These are phyloP conservation scores for Backusella circina DNA, from an alignment of 192 early-diverging fungal genomes.

Conservation along the genomic window DNA sequence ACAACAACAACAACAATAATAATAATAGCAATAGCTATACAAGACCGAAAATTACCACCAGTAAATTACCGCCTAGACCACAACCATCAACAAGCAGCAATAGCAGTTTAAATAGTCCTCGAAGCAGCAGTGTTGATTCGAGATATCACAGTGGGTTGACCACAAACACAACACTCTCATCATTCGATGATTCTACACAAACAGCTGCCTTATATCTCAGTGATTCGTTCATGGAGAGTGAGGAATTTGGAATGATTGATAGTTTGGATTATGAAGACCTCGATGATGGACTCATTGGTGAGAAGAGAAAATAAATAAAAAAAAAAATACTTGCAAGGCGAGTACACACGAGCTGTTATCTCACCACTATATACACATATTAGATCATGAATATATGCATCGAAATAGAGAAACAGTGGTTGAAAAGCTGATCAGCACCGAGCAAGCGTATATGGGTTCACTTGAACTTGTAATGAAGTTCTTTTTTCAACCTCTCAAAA, in stretches of 20 bases:
- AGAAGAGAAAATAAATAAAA: background rate
- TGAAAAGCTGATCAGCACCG: conserved; percentile 9
- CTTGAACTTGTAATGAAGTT: conserved; percentile 12
- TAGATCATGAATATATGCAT: conserved; percentile 21
- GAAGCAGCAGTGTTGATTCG: background rate
- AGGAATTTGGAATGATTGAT: conserved; percentile 23
- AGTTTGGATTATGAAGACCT: conserved; percentile 22
- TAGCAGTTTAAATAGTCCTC: background rate
- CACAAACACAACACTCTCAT: background rate
- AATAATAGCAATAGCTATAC: background rate
- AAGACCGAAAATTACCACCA: background rate
- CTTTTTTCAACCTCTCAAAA: conserved; percentile 21
- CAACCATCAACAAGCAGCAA: background rate
- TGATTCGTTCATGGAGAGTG: background rate
- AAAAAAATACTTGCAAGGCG: background rate
- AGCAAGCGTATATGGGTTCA: conserved; percentile 22
- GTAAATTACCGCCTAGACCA: background rate
- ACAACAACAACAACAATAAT: too few relatives aligned
- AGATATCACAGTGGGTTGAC: background rate
- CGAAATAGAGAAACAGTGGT: conserved; percentile 24
- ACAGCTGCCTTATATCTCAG: background rate
- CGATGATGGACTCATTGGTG: conserved; percentile 26
- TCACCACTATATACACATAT: background rate
- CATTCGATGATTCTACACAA: background rate
- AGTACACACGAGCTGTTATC: background rate